Percentiles rank a stretch among this genome's conserved stretches.
phyloP scores from a whole-genome alignment of 2,329 filamentous ascomycete genomes.

The Beauveria sp. region DNA sequence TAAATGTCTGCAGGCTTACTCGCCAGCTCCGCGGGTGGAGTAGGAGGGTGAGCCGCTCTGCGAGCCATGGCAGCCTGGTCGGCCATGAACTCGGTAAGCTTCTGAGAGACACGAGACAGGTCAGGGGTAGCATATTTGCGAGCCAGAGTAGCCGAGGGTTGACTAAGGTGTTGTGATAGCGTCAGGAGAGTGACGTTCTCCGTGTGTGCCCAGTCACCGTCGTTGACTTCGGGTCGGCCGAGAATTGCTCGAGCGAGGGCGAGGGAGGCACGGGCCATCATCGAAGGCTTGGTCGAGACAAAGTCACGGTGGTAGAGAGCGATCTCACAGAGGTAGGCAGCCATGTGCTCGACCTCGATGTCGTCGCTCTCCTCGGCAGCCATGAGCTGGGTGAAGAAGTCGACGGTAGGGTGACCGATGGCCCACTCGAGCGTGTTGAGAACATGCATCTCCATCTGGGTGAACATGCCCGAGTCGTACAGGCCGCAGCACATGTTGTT shows the following conservation, averaged over 20 bases:
- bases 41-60: constrained; percentile 44
- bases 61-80: constrained; percentile 50
- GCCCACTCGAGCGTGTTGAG: constrained; percentile 95
- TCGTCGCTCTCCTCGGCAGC: constrained; percentile 73
- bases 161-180: constrained; percentile 51
- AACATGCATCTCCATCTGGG: constrained; percentile 99
- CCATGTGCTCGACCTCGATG: constrained; percentile 87
- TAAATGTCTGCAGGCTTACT: constrained; percentile 55
- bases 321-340: constrained; percentile 89
- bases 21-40: constrained; percentile 46
- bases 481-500: constrained; percentile 99
- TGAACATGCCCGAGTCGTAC: constrained; percentile 99
- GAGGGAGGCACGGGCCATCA: constrained; percentile 81
- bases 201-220: constrained; percentile 68
- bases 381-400: constrained; percentile 85
- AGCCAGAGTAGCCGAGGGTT: constrained; percentile 49
- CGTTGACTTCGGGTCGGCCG: constrained; percentile 66
- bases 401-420: constrained; percentile 91
- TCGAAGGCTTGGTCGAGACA: constrained; percentile 82
- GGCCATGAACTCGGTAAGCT: constrained; percentile 51
- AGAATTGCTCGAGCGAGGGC: constrained; percentile 83
- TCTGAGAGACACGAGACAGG: constrained; percentile 46
- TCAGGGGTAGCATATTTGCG: constrained; percentile 52
- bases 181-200: constrained; percentile 59
- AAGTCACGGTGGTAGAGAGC: constrained; percentile 96